Base-by-base conservation (phyloP, 1,284 basidiomycete genomes). In the Phaffia rhodozyma region DNA sequence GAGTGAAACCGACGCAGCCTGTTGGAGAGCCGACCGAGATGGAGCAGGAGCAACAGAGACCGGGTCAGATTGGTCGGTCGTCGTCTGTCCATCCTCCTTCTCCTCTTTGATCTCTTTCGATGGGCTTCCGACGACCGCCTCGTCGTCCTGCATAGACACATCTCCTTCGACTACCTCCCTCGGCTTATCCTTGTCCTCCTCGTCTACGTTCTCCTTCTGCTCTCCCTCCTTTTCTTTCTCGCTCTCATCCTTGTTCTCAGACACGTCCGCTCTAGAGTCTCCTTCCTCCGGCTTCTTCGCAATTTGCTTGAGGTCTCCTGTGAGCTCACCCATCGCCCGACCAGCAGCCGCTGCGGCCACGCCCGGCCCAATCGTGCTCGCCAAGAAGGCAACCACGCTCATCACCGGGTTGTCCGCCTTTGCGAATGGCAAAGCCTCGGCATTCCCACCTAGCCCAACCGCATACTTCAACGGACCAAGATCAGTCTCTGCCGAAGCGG, bases 371-470 rank as follows among this genome's bases (percentile, higher is more conserved):
- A 98, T 89, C 1, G 94, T 91, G 21, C 87, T 87, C 20, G 94
- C 92, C 55, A 99, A 80, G 79, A 97, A 97, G 0, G 94, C 90
- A 18, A 98, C 92, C 29, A 98, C 93, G 74, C 89, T 92, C 91
- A 98, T 92, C 43, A 98, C 91, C 0, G 94, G 94, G 74, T 98
- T 98, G 72, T 97, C 96, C 1, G 89, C 85, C 72, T 92, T 88
- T 68, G 92, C 87, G 73, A 97, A 96, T 0, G 94, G 94, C 65
- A 94, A 79, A 9, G 86, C 75, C 55, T 76, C 75, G 48, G 75
- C 62, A 23, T 67, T 67, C 25, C 57, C 58, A 13, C 74, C 74
- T 7, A 74, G 72, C 60, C 74, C 73, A 2, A 58, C 77, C 1
- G 84, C 83, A 68, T 87, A 92, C 68, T 87, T 79, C 63, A 97